Conservation (phyloP, 768 basidiomycete genomes). For the Russula olivacea region DNA sequence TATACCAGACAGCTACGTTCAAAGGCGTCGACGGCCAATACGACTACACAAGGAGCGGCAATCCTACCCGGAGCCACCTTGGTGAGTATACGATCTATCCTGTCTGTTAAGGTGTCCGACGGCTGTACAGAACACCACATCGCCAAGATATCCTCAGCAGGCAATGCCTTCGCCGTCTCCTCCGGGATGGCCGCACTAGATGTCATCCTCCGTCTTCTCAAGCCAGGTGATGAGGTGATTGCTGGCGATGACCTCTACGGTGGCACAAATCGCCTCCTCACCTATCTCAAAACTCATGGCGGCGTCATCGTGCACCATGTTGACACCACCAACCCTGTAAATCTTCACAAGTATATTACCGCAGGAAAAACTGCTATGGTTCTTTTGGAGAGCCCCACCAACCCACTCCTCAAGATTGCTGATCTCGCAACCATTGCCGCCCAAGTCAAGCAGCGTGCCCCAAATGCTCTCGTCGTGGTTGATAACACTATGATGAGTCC, state of each 20-base stretch:
- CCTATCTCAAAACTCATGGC: constrained; percentile 80
- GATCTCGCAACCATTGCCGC: constrained; percentile 81
- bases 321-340: constrained; percentile 75
- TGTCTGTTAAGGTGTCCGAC: neutral
- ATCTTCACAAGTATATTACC: constrained; percentile 57
- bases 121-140: constrained; percentile 81
- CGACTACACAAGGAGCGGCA: constrained; percentile 93
- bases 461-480: constrained; percentile 78
- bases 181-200: constrained; percentile 99
- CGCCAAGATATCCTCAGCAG: constrained; percentile 91
- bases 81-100: constrained; percentile 45
- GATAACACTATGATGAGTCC: constrained; percentile 99
- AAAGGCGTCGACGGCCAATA: constrained; percentile 87
- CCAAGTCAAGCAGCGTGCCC: constrained; percentile 76
- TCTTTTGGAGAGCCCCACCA: constrained; percentile 94
- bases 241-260: constrained; percentile 98
- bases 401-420: constrained; percentile 91
- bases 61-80: constrained; percentile 92
- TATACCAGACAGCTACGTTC: constrained; percentile 98
- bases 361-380: constrained; percentile 87
- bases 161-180: constrained; percentile 85
- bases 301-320: constrained; percentile 90
- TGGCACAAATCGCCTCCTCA: constrained; percentile 91
- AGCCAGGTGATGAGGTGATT: constrained; percentile 92
- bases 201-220: constrained; percentile 87